Evolutionary conservation across 176 grass and related monocot species (phyloP).

Genomic region (Lolium perenne): DNA sequence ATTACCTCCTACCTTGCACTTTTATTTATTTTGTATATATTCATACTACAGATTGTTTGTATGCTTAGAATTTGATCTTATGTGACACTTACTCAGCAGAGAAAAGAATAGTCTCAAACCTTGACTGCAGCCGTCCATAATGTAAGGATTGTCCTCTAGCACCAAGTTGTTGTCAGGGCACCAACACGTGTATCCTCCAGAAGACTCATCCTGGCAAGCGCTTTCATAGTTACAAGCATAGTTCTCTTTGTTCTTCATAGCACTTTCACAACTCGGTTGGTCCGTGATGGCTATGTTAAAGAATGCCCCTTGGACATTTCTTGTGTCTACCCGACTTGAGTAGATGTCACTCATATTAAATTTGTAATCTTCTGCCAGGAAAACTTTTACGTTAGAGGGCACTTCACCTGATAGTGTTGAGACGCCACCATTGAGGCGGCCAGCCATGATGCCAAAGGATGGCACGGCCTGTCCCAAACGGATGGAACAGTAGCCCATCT

Average conservation of each 20-base stretch:
- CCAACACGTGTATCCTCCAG: neutral
- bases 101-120: neutral
- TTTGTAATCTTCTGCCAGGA: fast-evolving
- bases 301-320: fast-evolving
- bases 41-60: too few relatives aligned
- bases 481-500: neutral
- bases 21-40: too few relatives aligned
- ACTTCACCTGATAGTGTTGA: neutral
- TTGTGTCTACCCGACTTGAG: neutral
- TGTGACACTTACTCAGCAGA: neutral
- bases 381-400: neutral
- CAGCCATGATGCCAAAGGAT: neutral
- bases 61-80: neutral
- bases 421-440: neutral
- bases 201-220: fast-evolving
- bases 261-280: conserved; percentile 38
- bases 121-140: neutral
- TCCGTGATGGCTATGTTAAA: conserved; percentile 1
- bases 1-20: too few relatives aligned
- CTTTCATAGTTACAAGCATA: neutral
- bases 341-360: neutral
- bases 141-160: fast-evolving
- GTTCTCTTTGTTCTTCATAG: neutral
- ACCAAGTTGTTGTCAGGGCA: fast-evolving
- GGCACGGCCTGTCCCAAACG: fast-evolving